Percentiles rank a stretch among this genome's conserved stretches.
Evolutionary conservation across 23 red algal species (phyloP).

Genomic region (Gracilaria caudata): DNA sequence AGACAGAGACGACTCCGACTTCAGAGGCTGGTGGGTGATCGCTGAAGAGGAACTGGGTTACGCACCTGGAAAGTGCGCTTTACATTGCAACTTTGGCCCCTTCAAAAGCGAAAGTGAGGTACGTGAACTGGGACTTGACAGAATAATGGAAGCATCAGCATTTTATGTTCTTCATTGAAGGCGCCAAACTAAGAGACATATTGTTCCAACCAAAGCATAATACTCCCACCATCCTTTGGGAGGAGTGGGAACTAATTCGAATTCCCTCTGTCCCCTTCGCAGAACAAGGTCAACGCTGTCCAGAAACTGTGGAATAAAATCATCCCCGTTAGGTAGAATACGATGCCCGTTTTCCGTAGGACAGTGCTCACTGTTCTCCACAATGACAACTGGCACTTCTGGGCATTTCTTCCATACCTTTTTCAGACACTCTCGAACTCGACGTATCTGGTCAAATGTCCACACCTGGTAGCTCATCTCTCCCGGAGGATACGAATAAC

Average conservation of each 20-base stretch:
- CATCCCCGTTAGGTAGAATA: constrained; percentile 10
- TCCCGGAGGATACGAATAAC: constrained; percentile 18
- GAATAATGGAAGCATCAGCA: too few relatives aligned
- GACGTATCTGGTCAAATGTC: constrained; percentile 40
- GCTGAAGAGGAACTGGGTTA: too few relatives aligned
- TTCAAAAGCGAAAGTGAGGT: too few relatives aligned
- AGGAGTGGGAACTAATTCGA: constrained; percentile 26
- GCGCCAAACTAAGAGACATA: not conserved
- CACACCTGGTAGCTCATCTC: constrained; percentile 40
- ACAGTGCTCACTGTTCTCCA: constrained; percentile 54
- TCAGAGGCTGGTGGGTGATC: too few relatives aligned
- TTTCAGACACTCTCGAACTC: constrained; percentile 10
- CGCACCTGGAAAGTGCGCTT: too few relatives aligned
- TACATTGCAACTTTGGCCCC: too few relatives aligned
- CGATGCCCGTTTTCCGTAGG: not conserved
- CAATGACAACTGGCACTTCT: constrained; percentile 27
- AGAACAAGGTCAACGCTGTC: constrained; percentile 6
- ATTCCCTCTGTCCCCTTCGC: not conserved
- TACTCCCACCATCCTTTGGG: constrained; percentile 42
- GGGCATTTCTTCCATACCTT: constrained; percentile 27
- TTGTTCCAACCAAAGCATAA: constrained; percentile 9
- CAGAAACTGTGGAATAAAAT: constrained; percentile 30
- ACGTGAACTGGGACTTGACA: too few relatives aligned
- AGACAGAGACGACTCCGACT: too few relatives aligned
- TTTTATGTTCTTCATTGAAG: not conserved